Conservation (phyloP, 1,284 basidiomycete genomes). For the Tilletia horrida region DNA sequence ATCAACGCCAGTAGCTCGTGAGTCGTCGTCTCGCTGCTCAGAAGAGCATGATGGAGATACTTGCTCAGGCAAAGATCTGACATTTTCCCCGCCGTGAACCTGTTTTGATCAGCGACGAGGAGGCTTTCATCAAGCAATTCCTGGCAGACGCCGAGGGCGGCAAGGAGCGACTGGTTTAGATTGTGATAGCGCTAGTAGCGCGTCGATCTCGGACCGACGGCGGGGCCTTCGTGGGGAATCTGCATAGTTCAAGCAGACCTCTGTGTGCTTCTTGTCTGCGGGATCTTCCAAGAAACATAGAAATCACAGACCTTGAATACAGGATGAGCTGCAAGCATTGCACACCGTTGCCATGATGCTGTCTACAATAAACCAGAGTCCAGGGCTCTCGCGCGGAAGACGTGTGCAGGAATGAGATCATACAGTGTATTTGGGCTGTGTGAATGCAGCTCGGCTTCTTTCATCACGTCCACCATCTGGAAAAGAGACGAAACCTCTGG, state of each 20-base stretch:
- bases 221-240: too few species aligned
- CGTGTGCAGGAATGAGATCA: too few species aligned
- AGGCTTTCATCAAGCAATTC: constrained; percentile 54
- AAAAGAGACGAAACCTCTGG: neutral
- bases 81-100: too few species aligned
- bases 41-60: neutral
- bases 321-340: too few species aligned
- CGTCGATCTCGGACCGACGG: neutral
- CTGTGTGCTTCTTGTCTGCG: too few species aligned
- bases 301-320: too few species aligned
- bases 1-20: constrained; percentile 46
- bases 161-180: constrained; percentile 38
- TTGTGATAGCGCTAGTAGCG: neutral
- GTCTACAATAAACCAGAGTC: too few species aligned
- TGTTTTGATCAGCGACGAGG: constrained; percentile 39
- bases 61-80: neutral
- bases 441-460: neutral
- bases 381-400: too few species aligned
- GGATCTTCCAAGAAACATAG: too few species aligned
- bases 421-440: too few species aligned
- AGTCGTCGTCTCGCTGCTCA: constrained; percentile 21
- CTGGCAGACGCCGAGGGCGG: constrained; percentile 44
- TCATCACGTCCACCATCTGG: neutral
- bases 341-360: too few species aligned
- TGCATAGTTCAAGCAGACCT: too few species aligned